These are phyloP conservation scores for Colletotrichum cuscutae DNA, from an alignment of 2,329 filamentous ascomycete genomes.

Conservation along the genomic window DNA sequence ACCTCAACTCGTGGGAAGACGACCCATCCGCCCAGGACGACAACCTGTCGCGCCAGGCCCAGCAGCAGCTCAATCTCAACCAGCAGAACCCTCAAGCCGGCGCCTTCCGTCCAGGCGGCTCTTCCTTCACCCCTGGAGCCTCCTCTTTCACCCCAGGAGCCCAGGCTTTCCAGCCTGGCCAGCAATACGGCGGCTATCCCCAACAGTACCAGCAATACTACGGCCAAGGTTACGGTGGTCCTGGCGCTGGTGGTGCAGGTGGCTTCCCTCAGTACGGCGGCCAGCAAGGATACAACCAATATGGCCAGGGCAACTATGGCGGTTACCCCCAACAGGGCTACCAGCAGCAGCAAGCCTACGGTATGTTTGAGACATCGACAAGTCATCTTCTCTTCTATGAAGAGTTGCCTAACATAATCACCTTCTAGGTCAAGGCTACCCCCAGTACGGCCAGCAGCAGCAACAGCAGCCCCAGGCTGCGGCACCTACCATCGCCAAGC, in stretches of 20 bases:
- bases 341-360: conserved; percentile 57
- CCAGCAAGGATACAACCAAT: conserved; percentile 57
- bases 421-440: conserved; percentile 48
- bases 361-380: conserved; percentile 19
- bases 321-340: conserved; percentile 53
- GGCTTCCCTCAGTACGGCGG: conserved; percentile 67
- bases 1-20: conserved; percentile 96
- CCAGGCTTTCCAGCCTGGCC: conserved; percentile 76
- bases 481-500: conserved; percentile 71
- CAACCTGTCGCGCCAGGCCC: conserved; percentile 79
- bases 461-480: conserved; percentile 55
- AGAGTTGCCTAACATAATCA: not conserved
- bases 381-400: not conserved
- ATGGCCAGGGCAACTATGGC: conserved; percentile 50
- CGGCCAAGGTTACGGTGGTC: conserved; percentile 57
- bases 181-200: conserved; percentile 69
- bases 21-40: conserved; percentile 82
- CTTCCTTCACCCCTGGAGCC: conserved; percentile 73
- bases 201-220: conserved; percentile 67
- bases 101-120: conserved; percentile 58
- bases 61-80: conserved; percentile 81
- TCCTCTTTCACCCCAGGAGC: conserved; percentile 80
- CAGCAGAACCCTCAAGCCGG: conserved; percentile 57
- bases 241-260: not conserved
- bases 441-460: conserved; percentile 62